Evolutionary conservation across 345 rosid genomes (phyloP).

Genomic region (Firmiana major): DNA sequence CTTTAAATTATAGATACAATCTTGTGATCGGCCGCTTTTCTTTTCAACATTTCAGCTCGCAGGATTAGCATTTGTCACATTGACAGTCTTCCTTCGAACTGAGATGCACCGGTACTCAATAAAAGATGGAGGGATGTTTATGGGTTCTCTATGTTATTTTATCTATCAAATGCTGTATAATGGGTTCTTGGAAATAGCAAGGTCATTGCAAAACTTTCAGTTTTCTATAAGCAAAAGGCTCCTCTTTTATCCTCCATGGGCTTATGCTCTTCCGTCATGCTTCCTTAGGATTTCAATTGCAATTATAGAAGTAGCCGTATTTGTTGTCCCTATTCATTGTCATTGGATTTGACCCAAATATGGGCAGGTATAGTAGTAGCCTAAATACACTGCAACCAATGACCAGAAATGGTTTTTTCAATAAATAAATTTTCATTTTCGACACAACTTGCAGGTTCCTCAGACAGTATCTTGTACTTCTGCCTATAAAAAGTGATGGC

Average conservation of each 20-base stretch:
- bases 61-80: constrained; percentile 24
- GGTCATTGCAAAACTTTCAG: constrained; percentile 72
- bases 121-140: constrained; percentile 44
- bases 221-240: constrained; percentile 78
- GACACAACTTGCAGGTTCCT: constrained; percentile 31
- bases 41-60: constrained; percentile 28
- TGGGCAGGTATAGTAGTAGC: constrained; percentile 61
- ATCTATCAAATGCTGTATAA: constrained; percentile 48
- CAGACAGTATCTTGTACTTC: constrained; percentile 40
- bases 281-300: constrained; percentile 66
- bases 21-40: background rate
- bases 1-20: background rate
- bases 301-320: constrained; percentile 54
- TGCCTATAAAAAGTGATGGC: constrained; percentile 42
- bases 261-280: constrained; percentile 71
- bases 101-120: constrained; percentile 42
- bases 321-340: constrained; percentile 58
- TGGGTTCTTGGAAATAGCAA: constrained; percentile 64
- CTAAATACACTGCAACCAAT: background rate
- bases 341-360: constrained; percentile 60
- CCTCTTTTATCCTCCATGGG: constrained; percentile 74
- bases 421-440: background rate
- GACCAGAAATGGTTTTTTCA: background rate
- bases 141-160: constrained; percentile 58
- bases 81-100: constrained; percentile 57